phyloP scores from a whole-genome alignment of 192 early-diverging fungal genomes.

The Martensiomyces pterosporus region DNA sequence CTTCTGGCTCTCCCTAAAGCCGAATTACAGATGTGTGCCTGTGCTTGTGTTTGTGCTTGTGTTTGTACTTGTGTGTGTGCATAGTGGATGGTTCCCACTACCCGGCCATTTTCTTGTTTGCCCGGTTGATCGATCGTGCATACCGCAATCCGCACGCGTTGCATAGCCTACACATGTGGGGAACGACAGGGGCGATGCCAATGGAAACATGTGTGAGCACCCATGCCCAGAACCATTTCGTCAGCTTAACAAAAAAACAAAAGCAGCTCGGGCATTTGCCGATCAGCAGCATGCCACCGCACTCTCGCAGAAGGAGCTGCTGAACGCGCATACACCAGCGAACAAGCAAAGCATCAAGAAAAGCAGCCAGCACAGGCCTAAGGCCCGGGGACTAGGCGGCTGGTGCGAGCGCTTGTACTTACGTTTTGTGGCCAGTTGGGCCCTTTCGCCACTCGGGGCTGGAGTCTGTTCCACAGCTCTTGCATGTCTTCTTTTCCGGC shows the following conservation, averaged over 20 bases:
- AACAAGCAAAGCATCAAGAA: no score
- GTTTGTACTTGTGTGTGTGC: no score
- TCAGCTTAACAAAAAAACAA: background rate
- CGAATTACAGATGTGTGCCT: no score
- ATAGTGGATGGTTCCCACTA: no score
- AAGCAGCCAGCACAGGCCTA: background rate
- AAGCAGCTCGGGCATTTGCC: background rate
- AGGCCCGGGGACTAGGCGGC: no score
- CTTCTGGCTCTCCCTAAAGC: no score
- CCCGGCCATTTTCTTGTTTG: constrained; percentile 36
- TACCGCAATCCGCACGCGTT: constrained; percentile 54
- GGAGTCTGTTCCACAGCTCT: constrained; percentile 51
- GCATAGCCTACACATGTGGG: constrained; percentile 50
- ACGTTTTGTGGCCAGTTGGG: constrained; percentile 56
- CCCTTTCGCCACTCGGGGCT: constrained; percentile 58
- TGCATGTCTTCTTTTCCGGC: constrained; percentile 46
- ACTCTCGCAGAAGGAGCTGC: no score
- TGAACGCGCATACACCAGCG: no score
- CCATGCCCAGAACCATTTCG: constrained; percentile 1
- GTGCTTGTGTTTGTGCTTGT: background rate
- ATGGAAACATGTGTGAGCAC: background rate
- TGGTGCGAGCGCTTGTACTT: no score
- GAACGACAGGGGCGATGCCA: background rate
- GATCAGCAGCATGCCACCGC: background rate
- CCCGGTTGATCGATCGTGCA: constrained; percentile 49